These are phyloP conservation scores for Triticum timopheevii DNA, from an alignment of 176 grass and related monocot species.

Conservation along the genomic window DNA sequence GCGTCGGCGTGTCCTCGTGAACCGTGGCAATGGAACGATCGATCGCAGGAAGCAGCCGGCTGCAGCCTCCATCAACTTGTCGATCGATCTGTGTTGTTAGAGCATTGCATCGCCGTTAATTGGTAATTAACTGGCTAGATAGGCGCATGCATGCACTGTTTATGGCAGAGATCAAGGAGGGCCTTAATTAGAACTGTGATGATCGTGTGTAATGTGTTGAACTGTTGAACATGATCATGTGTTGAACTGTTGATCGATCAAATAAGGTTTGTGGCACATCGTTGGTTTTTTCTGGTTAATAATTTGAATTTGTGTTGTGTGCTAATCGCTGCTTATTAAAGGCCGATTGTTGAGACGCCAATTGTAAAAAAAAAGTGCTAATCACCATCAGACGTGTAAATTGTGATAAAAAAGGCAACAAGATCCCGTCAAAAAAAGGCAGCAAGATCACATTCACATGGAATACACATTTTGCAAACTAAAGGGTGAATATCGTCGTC, in stretches of 20 bases:
- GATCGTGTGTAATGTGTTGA: slow-evolving; percentile 22
- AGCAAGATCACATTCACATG: no score
- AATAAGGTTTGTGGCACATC: slow-evolving; percentile 34
- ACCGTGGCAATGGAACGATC: neutral
- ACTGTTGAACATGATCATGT: slow-evolving; percentile 15
- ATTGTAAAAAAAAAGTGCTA: no score
- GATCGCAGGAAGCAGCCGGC: neutral
- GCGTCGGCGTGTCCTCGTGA: slow-evolving; percentile 47
- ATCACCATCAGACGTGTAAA: no score
- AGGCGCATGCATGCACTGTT: neutral
- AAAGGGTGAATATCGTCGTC: no score
- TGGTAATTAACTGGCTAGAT: neutral
- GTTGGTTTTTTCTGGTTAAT: neutral
- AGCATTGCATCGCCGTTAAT: slow-evolving; percentile 16
- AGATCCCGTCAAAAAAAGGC: neutral
- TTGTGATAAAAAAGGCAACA: neutral
- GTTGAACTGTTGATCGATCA: neutral
- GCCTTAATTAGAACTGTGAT: slow-evolving; percentile 2
- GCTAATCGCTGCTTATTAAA: neutral
- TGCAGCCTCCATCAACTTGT: neutral
- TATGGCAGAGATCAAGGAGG: neutral
- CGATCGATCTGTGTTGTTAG: slow-evolving; percentile 20
- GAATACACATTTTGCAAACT: no score
- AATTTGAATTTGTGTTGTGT: neutral
- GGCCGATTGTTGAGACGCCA: no score